These are phyloP conservation scores for Leucaena leucocephala DNA, from an alignment of 306 rosid species.

Conservation along the genomic window DNA sequence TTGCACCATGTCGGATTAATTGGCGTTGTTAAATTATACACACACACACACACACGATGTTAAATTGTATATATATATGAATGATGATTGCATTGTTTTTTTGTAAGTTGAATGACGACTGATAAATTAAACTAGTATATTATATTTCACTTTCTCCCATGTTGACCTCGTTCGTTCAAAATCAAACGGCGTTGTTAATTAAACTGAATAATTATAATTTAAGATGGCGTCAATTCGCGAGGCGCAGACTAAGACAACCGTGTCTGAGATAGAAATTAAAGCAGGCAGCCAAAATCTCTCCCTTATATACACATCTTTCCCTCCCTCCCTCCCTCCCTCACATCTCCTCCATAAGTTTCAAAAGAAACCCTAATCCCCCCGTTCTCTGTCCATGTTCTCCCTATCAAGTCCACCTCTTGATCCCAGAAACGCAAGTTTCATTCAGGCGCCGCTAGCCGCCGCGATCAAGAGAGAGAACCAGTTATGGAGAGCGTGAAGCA, in stretches of 20 bases:
- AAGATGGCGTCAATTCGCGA: background rate
- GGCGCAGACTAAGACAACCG: too few species aligned
- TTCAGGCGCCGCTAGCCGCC: too few species aligned
- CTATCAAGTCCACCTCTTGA: background rate
- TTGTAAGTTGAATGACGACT: too few species aligned
- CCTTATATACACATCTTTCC: background rate
- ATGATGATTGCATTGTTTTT: too few species aligned
- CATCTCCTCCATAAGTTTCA: background rate
- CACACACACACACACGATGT: too few species aligned
- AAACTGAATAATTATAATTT: background rate
- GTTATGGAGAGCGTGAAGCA: slow-evolving; percentile 2
- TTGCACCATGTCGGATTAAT: background rate
- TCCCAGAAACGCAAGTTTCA: background rate
- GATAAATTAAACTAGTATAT: background rate
- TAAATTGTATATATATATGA: too few species aligned
- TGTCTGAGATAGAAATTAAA: background rate
- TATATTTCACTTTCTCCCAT: background rate
- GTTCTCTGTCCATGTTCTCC: background rate
- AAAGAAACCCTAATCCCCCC: background rate
- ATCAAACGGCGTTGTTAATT: background rate
- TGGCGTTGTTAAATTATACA: too few species aligned
- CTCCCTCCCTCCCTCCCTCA: background rate
- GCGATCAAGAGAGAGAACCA: background rate
- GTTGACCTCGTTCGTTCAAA: background rate
- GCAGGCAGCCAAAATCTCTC: background rate